Conservation (phyloP, 768 basidiomycete genomes). For the Mycena rebaudengoi region DNA sequence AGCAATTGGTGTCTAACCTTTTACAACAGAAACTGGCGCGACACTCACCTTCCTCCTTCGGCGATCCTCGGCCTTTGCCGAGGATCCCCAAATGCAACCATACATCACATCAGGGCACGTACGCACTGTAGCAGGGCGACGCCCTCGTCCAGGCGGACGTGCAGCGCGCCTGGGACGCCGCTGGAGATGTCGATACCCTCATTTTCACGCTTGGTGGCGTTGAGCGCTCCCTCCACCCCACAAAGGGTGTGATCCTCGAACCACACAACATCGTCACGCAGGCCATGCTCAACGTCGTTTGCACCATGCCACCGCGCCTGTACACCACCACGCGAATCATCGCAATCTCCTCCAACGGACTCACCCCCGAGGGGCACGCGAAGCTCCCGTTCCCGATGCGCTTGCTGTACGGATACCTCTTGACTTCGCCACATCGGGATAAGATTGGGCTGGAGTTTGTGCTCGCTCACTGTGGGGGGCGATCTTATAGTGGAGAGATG, state of each 20-base stretch:
- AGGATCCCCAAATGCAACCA: conserved; percentile 58
- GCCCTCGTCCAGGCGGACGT: conserved; percentile 63
- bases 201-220: conserved; percentile 74
- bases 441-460: conserved; percentile 68
- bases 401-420: conserved; percentile 55
- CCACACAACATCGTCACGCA: conserved; percentile 69
- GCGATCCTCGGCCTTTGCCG: conserved; percentile 58
- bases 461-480: conserved; percentile 56
- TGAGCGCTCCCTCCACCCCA: conserved; percentile 50
- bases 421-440: conserved; percentile 61
- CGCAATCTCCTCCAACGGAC: conserved; percentile 60
- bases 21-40: conserved; percentile 59
- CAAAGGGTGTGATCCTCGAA: conserved; percentile 56
- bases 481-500: conserved; percentile 59
- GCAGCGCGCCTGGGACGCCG: conserved; percentile 58
- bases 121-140: conserved; percentile 66
- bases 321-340: conserved; percentile 54
- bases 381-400: conserved; percentile 57
- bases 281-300: conserved; percentile 62
- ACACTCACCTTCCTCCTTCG: conserved; percentile 74
- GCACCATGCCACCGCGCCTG: conserved; percentile 53
- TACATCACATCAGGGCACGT: conserved; percentile 62
- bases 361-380: conserved; percentile 54
- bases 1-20: too few relatives aligned
- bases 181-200: conserved; percentile 57